Evolutionary conservation across 768 basidiomycete genomes (phyloP), one percentile per base, ranked within the genome.

Genomic region (Polyporus arcularius): DNA sequence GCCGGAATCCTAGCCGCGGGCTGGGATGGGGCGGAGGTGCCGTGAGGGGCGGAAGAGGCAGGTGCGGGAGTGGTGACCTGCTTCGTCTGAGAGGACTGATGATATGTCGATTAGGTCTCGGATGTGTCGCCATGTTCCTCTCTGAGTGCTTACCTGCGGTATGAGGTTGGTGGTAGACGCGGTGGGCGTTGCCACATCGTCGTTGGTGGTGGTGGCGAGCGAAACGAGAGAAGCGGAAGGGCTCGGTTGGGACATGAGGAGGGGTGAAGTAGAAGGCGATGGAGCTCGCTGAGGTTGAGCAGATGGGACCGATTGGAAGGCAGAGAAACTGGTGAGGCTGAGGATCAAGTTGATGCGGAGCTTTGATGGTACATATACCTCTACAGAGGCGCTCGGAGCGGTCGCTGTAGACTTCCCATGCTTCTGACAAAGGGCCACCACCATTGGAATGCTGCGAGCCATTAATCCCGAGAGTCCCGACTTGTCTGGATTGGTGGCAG

Each of bases 101-200:
- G 28, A 14, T 46, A 28, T 18, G 4, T 30, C 2, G 1, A 32
- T 45, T 8, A n/a, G 18, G 7, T n/a, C 11, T 28, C 16, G 5
- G 18, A 53, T 40, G 41, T 6, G 31, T 5, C 14, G n/a, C 16
- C 8, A 10, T 18, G 7, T 14, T 16, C 4, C n/a, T 14, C 16
- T 21, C 11, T 14, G 35, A 31, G 15, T n/a, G 32, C 32, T 12
- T 26, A 65, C 64, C 49, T 58, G 56, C 3, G 58, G 56, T 1
- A 66, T 31, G 14, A 66, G 57, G 26, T 52, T 54, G 8, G 61
- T 39, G 21, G 65, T 66, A 2, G 65, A 66, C 4, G 47, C 47
- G 35, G 55, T 28, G 1, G 62, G n/a, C 39, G 60, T 46, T 4
- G 55, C 43, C 14, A 40, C 14, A 4, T 40, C 30, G 4, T 40